Base-by-base conservation (phyloP, 2,329 filamentous ascomycete genomes). In the Grosmannia clavigera region DNA sequence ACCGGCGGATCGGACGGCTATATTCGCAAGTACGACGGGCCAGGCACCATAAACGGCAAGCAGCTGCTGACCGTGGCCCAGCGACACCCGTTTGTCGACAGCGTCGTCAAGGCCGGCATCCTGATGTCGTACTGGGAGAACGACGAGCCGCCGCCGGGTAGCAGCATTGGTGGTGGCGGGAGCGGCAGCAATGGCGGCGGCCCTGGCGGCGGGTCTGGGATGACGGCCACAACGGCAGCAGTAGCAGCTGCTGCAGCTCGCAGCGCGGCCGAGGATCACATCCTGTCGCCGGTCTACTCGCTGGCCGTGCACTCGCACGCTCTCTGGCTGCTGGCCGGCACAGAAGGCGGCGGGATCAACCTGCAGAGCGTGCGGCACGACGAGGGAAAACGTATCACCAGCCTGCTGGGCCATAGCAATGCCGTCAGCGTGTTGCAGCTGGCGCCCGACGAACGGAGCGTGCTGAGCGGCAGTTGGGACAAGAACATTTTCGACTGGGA, bases 101-200 rank as follows among this genome's bases (percentile, higher is more conserved):
- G 90, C 67, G 94, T 99, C 52, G 90, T 90, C 60, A 99, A 99
- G 73, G 92, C 92, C 2, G 94, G 92, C 1, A 89, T 96, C 6
- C 75, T 97, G 57, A 86, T 96, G 81, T 95, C 89, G 58, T 99
- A 99, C 72, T 99, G 94, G 94, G 94, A 96, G 72, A 99, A 97
- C 68, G 92, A 96, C 70, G 92, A 99, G 69, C 82, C 84, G 2
- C 65, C 74, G 3, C 57, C 70, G 68, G 55, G 71, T 73, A 72
- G 74, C 43, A 71, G 76, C 33, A 22, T 22, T 16, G 38, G 38
- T 7, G 29, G 12, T 27, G 54, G 5, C 5, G 38, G 22, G n/a
- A 33, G 55, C 38, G 25, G 55, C 35, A 31, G 38, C 55, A 25
- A 27, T 22, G 22, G 35, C 22, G 22, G 54, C 6, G 25, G 38